Conservation (phyloP, 148 eudicot genomes). For the Chenopodium album region DNA sequence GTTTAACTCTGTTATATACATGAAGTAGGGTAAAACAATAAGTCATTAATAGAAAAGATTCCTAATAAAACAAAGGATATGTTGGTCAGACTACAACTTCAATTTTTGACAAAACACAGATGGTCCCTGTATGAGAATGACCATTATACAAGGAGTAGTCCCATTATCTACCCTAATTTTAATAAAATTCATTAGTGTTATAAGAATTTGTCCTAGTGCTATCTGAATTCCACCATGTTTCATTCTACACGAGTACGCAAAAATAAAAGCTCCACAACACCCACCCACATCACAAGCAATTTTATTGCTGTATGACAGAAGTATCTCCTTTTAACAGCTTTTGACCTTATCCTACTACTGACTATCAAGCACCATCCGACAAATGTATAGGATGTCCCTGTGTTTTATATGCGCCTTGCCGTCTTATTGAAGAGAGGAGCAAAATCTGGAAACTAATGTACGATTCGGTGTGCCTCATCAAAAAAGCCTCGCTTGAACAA, state of each 20-base stretch:
- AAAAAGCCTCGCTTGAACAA: too few relatives aligned
- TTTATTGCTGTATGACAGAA: too few relatives aligned
- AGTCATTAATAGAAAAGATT: background rate
- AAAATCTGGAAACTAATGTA: too few relatives aligned
- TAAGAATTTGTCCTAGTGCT: background rate
- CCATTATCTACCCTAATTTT: background rate
- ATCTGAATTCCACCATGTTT: background rate
- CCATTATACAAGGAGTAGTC: background rate
- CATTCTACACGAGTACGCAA: background rate
- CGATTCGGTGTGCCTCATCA: too few relatives aligned
- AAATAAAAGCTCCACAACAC: background rate
- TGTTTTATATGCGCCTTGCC: too few relatives aligned
- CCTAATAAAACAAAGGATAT: background rate
- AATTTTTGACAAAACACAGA: background rate
- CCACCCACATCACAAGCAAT: background rate
- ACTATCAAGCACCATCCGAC: background rate
- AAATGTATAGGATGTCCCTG: too few relatives aligned
- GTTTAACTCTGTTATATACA: background rate
- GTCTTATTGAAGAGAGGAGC: too few relatives aligned
- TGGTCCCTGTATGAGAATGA: background rate
- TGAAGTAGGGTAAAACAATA: background rate
- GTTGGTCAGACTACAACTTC: background rate
- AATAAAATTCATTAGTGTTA: too few relatives aligned
- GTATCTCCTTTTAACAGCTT: too few relatives aligned
- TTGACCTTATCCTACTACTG: background rate